Conservation (phyloP, 1,139 yeast species). For the Pichia kudriavzevii region DNA sequence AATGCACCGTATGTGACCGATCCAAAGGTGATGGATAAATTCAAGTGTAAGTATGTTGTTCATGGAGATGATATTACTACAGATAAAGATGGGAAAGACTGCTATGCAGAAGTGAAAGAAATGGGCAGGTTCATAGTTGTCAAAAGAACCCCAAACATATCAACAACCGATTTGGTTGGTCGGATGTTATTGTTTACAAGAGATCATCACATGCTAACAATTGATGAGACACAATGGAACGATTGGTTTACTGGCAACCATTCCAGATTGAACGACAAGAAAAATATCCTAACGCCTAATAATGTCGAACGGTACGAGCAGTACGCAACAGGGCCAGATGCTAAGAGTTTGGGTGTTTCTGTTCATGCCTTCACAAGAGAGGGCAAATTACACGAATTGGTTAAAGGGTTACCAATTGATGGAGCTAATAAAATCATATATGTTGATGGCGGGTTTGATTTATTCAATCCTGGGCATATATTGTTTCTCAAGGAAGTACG, state of each 20-base stretch:
- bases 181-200: conserved; percentile 64
- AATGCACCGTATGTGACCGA: conserved; percentile 95
- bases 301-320: conserved; percentile 35
- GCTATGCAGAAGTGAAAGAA: conserved; percentile 78
- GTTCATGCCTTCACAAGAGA: conserved; percentile 41
- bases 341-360: conserved; percentile 50
- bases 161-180: conserved; percentile 94
- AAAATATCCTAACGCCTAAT: conserved; percentile 18
- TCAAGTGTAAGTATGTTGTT: conserved; percentile 79
- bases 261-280: neutral
- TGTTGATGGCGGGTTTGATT: conserved; percentile 82
- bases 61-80: conserved; percentile 98
- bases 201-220: conserved; percentile 45
- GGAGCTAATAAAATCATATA: conserved; percentile 26
- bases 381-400: conserved; percentile 29
- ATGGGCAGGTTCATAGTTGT: conserved; percentile 83
- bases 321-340: conserved; percentile 67
- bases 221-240: conserved; percentile 27
- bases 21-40: conserved; percentile 66
- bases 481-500: conserved; percentile 50
- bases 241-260: conserved; percentile 7
- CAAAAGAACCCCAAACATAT: conserved; percentile 86
- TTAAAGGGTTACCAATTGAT: conserved; percentile 27
- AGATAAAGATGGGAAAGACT: conserved; percentile 90
- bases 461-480: conserved; percentile 91